Evolutionary conservation across 768 basidiomycete species (phyloP).

Genomic region (Podaxis pistillaris): DNA sequence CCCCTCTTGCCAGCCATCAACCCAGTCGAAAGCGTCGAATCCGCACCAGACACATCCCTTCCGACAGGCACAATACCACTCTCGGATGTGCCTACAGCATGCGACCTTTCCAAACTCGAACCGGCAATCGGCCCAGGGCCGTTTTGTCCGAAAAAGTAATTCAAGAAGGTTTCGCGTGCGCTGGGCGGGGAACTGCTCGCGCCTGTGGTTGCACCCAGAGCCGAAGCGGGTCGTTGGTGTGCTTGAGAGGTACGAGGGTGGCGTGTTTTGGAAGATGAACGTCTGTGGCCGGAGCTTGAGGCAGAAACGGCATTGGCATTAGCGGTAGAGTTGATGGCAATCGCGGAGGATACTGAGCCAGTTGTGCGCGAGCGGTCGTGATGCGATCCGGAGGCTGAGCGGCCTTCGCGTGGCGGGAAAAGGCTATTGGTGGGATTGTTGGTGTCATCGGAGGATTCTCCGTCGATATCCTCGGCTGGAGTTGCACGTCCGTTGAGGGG

Average conservation of each 20-base stretch:
- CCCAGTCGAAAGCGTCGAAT: constrained; percentile 51
- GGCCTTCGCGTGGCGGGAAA: constrained; percentile 48
- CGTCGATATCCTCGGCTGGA: constrained; percentile 54
- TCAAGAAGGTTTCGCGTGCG: constrained; percentile 90
- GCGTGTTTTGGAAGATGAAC: constrained; percentile 35
- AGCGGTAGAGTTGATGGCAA: constrained; percentile 25
- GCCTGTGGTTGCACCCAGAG: neutral
- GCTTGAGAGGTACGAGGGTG: constrained; percentile 21
- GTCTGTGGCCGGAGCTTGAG: constrained; percentile 26
- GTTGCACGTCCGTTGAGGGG: constrained; percentile 51
- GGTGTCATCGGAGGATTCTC: constrained; percentile 51
- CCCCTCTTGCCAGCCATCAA: constrained; percentile 65
- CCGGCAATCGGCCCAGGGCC: constrained; percentile 72
- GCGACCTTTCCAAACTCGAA: constrained; percentile 44
- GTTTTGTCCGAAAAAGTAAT: constrained; percentile 96
- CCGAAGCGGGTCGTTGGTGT: constrained; percentile 2
- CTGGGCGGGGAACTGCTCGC: constrained; percentile 36
- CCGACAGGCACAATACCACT: constrained; percentile 48
- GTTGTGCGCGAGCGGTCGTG: constrained; percentile 67
- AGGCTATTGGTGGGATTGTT: constrained; percentile 49
- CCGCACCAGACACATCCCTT: constrained; percentile 59
- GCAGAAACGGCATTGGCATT: constrained; percentile 25
- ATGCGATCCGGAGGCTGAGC: constrained; percentile 74
- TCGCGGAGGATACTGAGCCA: constrained; percentile 29
- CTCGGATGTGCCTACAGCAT: constrained; percentile 12